Percentiles rank a stretch among this genome's conserved stretches.
phyloP scores from a whole-genome alignment of 139 green algal genomes.

The Coccomyxa sp. region DNA sequence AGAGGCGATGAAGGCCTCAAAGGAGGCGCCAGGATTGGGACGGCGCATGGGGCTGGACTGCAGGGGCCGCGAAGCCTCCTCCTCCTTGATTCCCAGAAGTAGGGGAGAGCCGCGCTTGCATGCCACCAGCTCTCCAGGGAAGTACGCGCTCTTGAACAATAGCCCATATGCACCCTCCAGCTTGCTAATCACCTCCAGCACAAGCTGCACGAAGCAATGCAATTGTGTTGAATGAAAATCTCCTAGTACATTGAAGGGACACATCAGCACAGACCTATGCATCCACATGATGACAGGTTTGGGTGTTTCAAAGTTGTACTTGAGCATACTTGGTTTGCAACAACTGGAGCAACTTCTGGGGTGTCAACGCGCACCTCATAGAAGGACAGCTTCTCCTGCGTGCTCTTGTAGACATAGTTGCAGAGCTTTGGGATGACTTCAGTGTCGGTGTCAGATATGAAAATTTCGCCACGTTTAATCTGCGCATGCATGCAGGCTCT shows the following conservation, averaged over 20 bases:
- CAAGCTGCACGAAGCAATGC: constrained; percentile 61
- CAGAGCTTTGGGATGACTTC: constrained; percentile 99
- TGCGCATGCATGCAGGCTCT: constrained; percentile 17
- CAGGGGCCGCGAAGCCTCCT: background rate
- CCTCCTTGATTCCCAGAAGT: constrained; percentile 82
- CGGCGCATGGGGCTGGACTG: constrained; percentile 4
- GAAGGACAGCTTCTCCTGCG: constrained; percentile 55
- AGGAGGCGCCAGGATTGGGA: constrained; percentile 2
- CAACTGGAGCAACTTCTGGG: too few relatives aligned
- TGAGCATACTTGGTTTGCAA: too few relatives aligned
- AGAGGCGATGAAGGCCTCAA: constrained; percentile 95
- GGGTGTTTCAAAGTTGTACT: too few relatives aligned
- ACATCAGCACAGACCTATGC: background rate
- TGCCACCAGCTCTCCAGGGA: constrained; percentile 93
- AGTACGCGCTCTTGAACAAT: constrained; percentile 91
- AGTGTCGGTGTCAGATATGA: constrained; percentile 96
- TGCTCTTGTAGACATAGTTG: constrained; percentile 81
- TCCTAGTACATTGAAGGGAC: background rate
- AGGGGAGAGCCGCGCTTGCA: constrained; percentile 93
- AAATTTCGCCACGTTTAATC: constrained; percentile 81
- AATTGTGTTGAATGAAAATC: background rate
- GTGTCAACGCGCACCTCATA: constrained; percentile 46
- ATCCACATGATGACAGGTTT: background rate
- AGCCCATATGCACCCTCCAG: constrained; percentile 96
- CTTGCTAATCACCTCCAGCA: constrained; percentile 94